Conservation (phyloP, 169 alveolate species). For the Cryptosporidium viatorum region DNA sequence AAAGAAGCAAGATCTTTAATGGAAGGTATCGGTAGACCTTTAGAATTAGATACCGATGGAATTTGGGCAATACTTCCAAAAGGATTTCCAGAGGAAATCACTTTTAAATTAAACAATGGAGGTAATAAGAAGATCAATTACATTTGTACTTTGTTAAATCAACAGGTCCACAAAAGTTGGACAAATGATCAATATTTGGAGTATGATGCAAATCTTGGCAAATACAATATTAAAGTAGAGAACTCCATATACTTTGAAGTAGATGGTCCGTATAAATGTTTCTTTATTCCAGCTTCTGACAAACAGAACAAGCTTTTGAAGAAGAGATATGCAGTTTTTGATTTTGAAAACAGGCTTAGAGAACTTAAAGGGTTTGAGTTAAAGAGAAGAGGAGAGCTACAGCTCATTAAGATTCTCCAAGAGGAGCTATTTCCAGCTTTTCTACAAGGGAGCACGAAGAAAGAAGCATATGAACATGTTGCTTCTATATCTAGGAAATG, state of each 20-base stretch:
- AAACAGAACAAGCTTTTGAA: slow-evolving; percentile 95
- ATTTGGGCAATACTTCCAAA: slow-evolving; percentile 97
- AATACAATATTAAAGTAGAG: slow-evolving; percentile 86
- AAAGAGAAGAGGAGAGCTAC: slow-evolving; percentile 98
- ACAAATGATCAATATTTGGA: slow-evolving; percentile 95
- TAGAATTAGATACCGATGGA: slow-evolving; percentile 99
- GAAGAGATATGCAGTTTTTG: slow-evolving; percentile 96
- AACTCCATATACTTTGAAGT: slow-evolving; percentile 97
- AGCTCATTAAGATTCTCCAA: slow-evolving; percentile 95
- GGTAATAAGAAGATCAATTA: slow-evolving; percentile 88
- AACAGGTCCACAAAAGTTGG: slow-evolving; percentile 93
- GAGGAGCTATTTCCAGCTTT: slow-evolving; percentile 96
- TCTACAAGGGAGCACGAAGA: slow-evolving; percentile 91
- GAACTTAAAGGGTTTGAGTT: slow-evolving; percentile 97
- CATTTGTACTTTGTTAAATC: slow-evolving; percentile 95
- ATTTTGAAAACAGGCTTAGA: slow-evolving; percentile 90
- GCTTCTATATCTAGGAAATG: slow-evolving; percentile 93
- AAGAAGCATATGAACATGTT: slow-evolving; percentile 94
- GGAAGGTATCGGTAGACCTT: slow-evolving; percentile 96
- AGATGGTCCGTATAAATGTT: slow-evolving; percentile 99
- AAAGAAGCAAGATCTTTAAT: slow-evolving; percentile 88
- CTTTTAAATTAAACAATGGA: slow-evolving; percentile 83
- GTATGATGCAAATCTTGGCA: slow-evolving; percentile 78
- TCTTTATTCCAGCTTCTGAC: slow-evolving; percentile 98
- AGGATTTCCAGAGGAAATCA: slow-evolving; percentile 93